Conservation (phyloP, 2,329 filamentous ascomycete genomes). For the Helminthosporium solani region DNA sequence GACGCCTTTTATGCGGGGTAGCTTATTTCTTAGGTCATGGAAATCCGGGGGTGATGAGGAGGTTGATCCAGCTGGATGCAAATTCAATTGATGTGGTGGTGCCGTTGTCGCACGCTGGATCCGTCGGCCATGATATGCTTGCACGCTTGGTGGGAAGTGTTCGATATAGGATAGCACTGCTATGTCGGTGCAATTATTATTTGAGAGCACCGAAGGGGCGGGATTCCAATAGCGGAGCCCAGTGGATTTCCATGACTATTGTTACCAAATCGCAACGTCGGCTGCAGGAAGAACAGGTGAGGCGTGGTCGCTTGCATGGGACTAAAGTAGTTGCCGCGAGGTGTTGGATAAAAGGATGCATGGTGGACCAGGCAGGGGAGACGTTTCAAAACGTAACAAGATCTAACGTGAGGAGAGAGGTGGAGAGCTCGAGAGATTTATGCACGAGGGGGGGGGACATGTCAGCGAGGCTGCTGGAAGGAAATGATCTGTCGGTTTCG, state of each 20-base stretch:
- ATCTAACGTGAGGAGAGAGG: constrained; percentile 22
- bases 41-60: constrained; percentile 18
- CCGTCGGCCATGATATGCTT: too few relatives aligned
- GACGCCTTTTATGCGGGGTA: constrained; percentile 35
- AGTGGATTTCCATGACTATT: not conserved
- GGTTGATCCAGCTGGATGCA: not conserved
- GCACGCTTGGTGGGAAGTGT: too few relatives aligned
- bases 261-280: constrained; percentile 3
- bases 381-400: constrained; percentile 41
- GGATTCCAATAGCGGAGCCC: constrained; percentile 1
- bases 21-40: constrained; percentile 31
- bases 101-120: not conserved
- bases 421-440: constrained; percentile 20
- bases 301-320: constrained; percentile 23
- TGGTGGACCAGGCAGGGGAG: constrained; percentile 30
- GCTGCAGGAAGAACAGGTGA: constrained; percentile 8
- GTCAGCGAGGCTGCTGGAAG: constrained; percentile 17
- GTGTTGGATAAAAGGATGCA: constrained; percentile 28
- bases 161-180: too few relatives aligned
- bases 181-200: too few relatives aligned
- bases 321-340: constrained; percentile 35
- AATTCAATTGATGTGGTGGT: not conserved
- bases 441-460: constrained; percentile 22
- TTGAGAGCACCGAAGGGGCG: too few relatives aligned
- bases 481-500: constrained; percentile 18